These are phyloP conservation scores for Psilocybe cyanescens DNA, from an alignment of 768 basidiomycete species.

Conservation along the genomic window DNA sequence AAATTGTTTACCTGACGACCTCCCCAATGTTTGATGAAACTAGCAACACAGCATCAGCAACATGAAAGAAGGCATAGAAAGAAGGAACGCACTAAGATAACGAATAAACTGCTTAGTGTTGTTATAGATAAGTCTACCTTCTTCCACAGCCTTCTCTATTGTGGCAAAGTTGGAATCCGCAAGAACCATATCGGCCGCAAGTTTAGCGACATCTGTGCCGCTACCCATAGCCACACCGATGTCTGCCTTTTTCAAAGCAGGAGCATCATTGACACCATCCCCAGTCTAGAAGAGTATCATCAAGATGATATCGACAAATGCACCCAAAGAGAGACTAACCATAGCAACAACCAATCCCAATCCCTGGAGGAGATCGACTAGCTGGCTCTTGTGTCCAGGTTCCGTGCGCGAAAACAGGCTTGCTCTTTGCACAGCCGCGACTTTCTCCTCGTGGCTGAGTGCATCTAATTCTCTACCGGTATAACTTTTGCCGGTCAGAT, in stretches of 20 bases:
- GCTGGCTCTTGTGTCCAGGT: constrained; percentile 91
- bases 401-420: constrained; percentile 93
- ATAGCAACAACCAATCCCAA: constrained; percentile 95
- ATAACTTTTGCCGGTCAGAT: constrained; percentile 93
- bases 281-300: constrained; percentile 62
- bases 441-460: constrained; percentile 78
- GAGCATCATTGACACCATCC: constrained; percentile 98
- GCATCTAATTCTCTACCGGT: constrained; percentile 92
- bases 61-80: not conserved
- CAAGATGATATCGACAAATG: not conserved
- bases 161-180: constrained; percentile 98
- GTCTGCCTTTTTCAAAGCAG: constrained; percentile 94
- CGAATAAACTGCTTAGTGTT: constrained; percentile 99
- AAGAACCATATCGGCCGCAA: constrained; percentile 98
- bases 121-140: constrained; percentile 97
- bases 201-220: constrained; percentile 97
- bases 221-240: constrained; percentile 99
- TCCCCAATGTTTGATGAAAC: constrained; percentile 98
- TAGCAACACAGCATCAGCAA: constrained; percentile 27
- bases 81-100: constrained; percentile 78
- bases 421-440: constrained; percentile 85
- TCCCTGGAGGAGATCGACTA: constrained; percentile 92
- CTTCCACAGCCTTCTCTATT: constrained; percentile 95
- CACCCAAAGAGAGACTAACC: constrained; percentile 44
- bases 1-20: constrained; percentile 66